A percentile compares a stretch with the other conserved stretches of the same genome.
Evolutionary conservation across 129 eudicot species (phyloP).

Genomic region (Gnaphalium uliginosum): DNA sequence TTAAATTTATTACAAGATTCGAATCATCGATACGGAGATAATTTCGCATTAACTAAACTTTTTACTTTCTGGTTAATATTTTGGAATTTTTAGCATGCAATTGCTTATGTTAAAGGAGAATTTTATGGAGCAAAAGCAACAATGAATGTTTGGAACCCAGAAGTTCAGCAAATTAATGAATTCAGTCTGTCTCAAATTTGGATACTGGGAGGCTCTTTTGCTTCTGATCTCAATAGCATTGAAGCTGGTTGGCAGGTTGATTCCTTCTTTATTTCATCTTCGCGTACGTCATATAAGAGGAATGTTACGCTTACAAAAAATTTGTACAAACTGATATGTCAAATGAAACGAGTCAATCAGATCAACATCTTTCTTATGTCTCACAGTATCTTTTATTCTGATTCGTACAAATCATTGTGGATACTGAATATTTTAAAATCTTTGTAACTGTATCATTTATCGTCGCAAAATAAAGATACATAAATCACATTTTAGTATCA

Average conservation of each 20-base stretch:
- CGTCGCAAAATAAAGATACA: too few relatives aligned
- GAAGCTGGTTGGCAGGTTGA: constrained; percentile 98
- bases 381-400: too few relatives aligned
- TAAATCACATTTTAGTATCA: too few relatives aligned
- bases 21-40: background rate
- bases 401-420: too few relatives aligned
- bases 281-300: background rate
- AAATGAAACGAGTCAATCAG: too few relatives aligned
- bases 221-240: constrained; percentile 80
- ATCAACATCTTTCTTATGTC: too few relatives aligned
- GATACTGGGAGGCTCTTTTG: constrained; percentile 86
- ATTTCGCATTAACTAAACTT: background rate
- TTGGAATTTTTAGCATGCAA: constrained; percentile 73
- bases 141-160: constrained; percentile 86
- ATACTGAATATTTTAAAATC: too few relatives aligned
- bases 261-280: background rate
- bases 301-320: too few relatives aligned
- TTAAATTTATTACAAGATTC: background rate
- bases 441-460: too few relatives aligned
- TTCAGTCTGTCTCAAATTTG: constrained; percentile 87
- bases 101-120: constrained; percentile 75
- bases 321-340: too few relatives aligned
- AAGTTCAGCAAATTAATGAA: constrained; percentile 71
- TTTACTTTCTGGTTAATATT: constrained; percentile 23
- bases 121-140: constrained; percentile 92